Conservation (phyloP, 305 asterid genomes). For the Solanum hybrid region DNA sequence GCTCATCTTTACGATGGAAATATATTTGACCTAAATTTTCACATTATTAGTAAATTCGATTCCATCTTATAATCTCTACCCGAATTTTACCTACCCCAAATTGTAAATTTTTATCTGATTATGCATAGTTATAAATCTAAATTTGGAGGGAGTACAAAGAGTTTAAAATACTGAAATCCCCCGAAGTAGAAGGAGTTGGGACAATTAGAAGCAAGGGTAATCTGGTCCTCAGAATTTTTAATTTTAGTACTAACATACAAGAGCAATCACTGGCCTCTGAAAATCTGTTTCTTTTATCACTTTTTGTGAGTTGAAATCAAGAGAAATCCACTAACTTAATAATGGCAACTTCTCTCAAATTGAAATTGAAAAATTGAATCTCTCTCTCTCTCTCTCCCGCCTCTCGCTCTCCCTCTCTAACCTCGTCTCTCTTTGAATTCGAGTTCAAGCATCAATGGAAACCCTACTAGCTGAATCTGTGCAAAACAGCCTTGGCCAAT, state of each 20-base stretch:
- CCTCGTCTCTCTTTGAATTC: not conserved
- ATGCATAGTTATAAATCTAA: not conserved
- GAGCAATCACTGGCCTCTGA: constrained; percentile 19
- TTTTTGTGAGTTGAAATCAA: not conserved
- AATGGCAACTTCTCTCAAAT: constrained; percentile 18
- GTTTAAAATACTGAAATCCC: not conserved
- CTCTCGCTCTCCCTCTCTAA: no score
- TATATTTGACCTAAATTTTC: not conserved
- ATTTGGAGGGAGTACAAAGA: not conserved
- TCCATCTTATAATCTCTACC: not conserved
- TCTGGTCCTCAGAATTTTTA: not conserved
- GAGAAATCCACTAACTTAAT: constrained; percentile 18
- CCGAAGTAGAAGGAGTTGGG: not conserved
- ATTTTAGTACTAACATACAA: not conserved
- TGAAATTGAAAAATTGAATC: no score
- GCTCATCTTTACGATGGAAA: not conserved
- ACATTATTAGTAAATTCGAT: no score
- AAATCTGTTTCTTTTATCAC: not conserved
- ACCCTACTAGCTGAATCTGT: constrained; percentile 55
- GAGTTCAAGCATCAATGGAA: constrained; percentile 47
- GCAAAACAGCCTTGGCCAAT: constrained; percentile 53
- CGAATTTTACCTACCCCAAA: not conserved
- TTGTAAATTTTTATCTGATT: not conserved
- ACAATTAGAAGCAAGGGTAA: not conserved
- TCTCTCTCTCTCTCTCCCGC: not conserved